Percentiles rank a stretch among this genome's conserved stretches.
Conservation (phyloP, 768 basidiomycete species). For the Tephrocybe sp. region DNA sequence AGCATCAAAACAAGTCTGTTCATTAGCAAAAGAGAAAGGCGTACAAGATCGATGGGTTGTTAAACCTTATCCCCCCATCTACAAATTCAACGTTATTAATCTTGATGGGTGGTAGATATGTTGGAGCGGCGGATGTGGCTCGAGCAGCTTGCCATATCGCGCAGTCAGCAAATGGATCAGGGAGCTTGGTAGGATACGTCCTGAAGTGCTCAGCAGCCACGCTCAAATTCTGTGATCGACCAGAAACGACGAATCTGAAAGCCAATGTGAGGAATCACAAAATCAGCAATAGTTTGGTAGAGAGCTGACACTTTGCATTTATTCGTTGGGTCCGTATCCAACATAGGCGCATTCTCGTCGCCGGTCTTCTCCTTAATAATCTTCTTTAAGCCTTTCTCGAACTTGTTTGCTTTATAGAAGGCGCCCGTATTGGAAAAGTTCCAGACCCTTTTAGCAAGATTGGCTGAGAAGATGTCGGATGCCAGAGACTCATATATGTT, state of each 20-base stretch:
- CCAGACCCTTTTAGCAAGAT: slow-evolving; percentile 4
- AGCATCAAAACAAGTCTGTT: background rate
- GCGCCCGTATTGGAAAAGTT: slow-evolving; percentile 21
- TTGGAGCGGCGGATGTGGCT: slow-evolving; percentile 33
- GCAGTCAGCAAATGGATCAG: slow-evolving; percentile 23
- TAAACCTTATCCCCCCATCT: slow-evolving; percentile 30
- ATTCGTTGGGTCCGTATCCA: slow-evolving; percentile 19
- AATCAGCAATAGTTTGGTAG: background rate
- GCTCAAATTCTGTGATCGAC: slow-evolving; percentile 21
- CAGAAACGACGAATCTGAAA: slow-evolving; percentile 25
- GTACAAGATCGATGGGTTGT: slow-evolving; percentile 28
- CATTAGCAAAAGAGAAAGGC: background rate
- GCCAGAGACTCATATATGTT: slow-evolving; percentile 24
- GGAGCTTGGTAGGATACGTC: slow-evolving; percentile 25
- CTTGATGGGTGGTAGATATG: slow-evolving; percentile 27
- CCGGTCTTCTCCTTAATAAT: slow-evolving; percentile 22
- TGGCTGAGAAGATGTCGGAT: slow-evolving; percentile 26
- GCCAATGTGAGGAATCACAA: background rate
- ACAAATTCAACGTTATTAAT: slow-evolving; percentile 25
- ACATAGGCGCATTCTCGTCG: slow-evolving; percentile 24
- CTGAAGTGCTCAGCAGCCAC: slow-evolving; percentile 25
- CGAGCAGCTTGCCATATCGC: slow-evolving; percentile 32
- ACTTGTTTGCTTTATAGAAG: slow-evolving; percentile 19
- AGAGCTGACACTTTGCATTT: slow-evolving; percentile 28
- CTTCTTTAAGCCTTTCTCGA: slow-evolving; percentile 24